Percentiles rank a stretch among this genome's conserved stretches.
phyloP scores from a whole-genome alignment of 208 protist species.

The Naegleria gruberi region DNA sequence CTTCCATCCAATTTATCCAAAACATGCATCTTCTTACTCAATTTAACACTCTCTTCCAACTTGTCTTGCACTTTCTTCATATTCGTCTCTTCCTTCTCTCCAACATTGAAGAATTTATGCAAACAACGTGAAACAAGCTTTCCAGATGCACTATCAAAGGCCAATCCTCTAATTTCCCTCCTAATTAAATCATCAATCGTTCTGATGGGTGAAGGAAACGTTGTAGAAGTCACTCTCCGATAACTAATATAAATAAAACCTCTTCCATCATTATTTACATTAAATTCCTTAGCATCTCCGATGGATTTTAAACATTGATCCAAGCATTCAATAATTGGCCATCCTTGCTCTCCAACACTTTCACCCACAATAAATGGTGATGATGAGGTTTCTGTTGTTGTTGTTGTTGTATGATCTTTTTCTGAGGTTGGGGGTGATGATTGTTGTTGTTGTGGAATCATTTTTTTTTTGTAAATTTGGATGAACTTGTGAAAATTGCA shows the following conservation, averaged over 20 bases:
- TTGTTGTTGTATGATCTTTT: too few relatives aligned
- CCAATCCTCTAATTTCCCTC: constrained; percentile 15
- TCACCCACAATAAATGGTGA: neutral
- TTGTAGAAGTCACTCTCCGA: neutral
- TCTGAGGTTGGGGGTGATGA: too few relatives aligned
- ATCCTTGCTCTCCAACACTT: neutral
- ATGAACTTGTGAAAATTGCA: too few relatives aligned
- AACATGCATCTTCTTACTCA: neutral
- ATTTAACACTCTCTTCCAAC: neutral
- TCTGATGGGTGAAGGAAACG: neutral
- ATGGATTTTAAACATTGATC: neutral
- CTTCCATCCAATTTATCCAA: constrained; percentile 14
- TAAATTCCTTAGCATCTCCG: neutral
- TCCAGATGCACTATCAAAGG: neutral
- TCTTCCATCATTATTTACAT: neutral
- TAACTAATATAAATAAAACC: neutral
- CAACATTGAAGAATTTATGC: constrained; percentile 21
- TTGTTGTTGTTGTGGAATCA: too few relatives aligned
- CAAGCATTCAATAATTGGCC: neutral
- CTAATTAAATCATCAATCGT: neutral
- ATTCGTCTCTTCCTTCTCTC: neutral
- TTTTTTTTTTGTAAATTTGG: too few relatives aligned
- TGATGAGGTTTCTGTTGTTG: too few relatives aligned
- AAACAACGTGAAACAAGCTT: neutral
- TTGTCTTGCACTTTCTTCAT: neutral